Conservation (phyloP, 1,284 basidiomycete species). For the Mycena citricolor region DNA sequence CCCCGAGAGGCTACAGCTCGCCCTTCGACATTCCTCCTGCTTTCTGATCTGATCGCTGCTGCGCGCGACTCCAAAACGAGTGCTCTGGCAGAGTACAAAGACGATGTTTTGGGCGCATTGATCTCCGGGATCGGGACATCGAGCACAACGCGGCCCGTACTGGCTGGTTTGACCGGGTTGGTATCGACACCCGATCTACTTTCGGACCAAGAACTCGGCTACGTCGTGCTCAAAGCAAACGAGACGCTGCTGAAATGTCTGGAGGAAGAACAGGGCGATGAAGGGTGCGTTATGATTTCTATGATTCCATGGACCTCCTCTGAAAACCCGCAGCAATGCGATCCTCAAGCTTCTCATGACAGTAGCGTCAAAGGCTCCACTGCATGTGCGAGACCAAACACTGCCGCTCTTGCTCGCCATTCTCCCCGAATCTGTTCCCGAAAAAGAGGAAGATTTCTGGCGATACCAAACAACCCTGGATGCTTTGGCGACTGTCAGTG, state of each 20-base stretch:
- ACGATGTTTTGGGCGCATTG: slow-evolving; percentile 70
- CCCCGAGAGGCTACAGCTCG: slow-evolving; percentile 78
- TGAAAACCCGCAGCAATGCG: slow-evolving; percentile 49
- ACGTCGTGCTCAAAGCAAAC: slow-evolving; percentile 76
- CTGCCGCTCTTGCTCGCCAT: slow-evolving; percentile 78
- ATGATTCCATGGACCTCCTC: slow-evolving; percentile 5
- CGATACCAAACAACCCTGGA: slow-evolving; percentile 72
- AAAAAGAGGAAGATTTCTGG: slow-evolving; percentile 51
- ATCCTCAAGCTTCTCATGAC: slow-evolving; percentile 69
- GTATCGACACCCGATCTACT: slow-evolving; percentile 67
- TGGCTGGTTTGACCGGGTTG: slow-evolving; percentile 63
- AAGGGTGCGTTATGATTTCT: slow-evolving; percentile 42
- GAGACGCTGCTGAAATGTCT: slow-evolving; percentile 62
- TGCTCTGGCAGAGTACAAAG: slow-evolving; percentile 67
- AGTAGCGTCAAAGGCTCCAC: slow-evolving; percentile 63
- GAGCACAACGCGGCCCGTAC: slow-evolving; percentile 55
- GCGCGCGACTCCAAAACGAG: slow-evolving; percentile 42
- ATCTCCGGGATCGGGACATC: slow-evolving; percentile 60
- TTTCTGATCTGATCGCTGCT: slow-evolving; percentile 59
- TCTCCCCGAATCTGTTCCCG: slow-evolving; percentile 69
- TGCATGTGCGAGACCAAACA: slow-evolving; percentile 73
- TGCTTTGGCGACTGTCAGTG: slow-evolving; percentile 75
- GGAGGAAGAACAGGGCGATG: slow-evolving; percentile 52
- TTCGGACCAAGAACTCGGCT: slow-evolving; percentile 72
- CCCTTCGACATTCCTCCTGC: slow-evolving; percentile 63